Evolutionary conservation across 176 grass and related monocot species (phyloP).

Genomic region (Triticum turgidum): DNA sequence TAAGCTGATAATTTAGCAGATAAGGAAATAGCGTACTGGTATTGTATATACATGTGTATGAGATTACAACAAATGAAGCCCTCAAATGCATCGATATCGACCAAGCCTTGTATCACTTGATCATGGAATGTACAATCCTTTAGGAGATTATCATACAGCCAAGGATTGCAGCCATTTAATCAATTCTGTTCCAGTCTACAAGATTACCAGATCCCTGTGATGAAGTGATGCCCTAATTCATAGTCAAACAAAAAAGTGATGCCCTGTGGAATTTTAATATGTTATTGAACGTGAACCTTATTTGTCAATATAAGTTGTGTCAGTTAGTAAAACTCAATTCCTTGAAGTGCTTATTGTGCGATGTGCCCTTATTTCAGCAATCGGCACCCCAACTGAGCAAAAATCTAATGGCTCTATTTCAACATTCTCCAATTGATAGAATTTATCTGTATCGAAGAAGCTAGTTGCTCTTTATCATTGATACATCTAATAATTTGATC

Average conservation of each 20-base stretch:
- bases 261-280: neutral
- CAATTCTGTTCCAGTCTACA: neutral
- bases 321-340: slow-evolving; percentile 17
- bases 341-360: neutral
- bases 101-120: neutral
- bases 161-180: slow-evolving; percentile 13
- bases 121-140: neutral
- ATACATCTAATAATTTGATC: neutral
- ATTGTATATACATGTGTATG: neutral
- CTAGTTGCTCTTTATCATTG: neutral
- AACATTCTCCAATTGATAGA: slow-evolving; percentile 16
- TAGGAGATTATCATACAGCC: neutral
- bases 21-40: neutral
- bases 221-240: neutral
- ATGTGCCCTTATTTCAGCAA: slow-evolving; percentile 27
- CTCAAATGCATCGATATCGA: slow-evolving; percentile 1
- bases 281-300: neutral
- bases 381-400: neutral
- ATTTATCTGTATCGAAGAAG: neutral
- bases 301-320: neutral
- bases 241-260: neutral
- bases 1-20: neutral
- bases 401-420: neutral
- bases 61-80: slow-evolving; percentile 11
- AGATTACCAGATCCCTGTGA: neutral